Percentiles rank a stretch among this genome's conserved stretches.
Conservation (phyloP, 1,284 basidiomycete genomes). For the Trametes sp. region DNA sequence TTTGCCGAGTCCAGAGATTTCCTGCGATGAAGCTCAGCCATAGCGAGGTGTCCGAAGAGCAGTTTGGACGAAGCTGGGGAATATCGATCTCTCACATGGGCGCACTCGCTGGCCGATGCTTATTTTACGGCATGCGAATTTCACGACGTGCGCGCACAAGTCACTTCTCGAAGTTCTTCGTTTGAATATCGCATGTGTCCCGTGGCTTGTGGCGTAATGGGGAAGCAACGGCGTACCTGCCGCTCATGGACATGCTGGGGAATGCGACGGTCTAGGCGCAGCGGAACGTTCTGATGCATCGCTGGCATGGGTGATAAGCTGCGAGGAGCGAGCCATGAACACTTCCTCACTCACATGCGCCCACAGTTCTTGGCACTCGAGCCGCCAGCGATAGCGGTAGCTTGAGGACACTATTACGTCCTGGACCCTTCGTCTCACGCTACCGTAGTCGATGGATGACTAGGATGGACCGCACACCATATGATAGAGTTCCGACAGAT, state of each 20-base stretch:
- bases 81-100: too few relatives aligned
- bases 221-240: conserved; percentile 9
- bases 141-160: too few relatives aligned
- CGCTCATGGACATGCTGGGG: conserved; percentile 10
- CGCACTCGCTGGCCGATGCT: too few relatives aligned
- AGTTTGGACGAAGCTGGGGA: not conserved
- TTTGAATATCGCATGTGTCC: conserved; percentile 12
- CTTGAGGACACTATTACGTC: too few relatives aligned
- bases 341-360: conserved; percentile 24
- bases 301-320: conserved; percentile 24
- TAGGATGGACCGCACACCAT: not conserved
- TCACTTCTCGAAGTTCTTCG: too few relatives aligned
- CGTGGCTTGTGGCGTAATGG: not conserved
- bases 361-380: not conserved
- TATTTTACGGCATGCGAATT: too few relatives aligned
- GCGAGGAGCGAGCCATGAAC: conserved; percentile 16
- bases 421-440: too few relatives aligned
- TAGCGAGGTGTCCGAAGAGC: conserved; percentile 21
- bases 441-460: not conserved
- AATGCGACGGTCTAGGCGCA: not conserved
- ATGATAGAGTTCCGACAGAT: conserved; percentile 6
- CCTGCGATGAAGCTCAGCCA: conserved; percentile 31
- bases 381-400: conserved; percentile 5
- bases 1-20: conserved; percentile 23
- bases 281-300: not conserved